Evolutionary conservation across 257 asterid genomes (phyloP).

Genomic region (Hygrophila difformis): DNA sequence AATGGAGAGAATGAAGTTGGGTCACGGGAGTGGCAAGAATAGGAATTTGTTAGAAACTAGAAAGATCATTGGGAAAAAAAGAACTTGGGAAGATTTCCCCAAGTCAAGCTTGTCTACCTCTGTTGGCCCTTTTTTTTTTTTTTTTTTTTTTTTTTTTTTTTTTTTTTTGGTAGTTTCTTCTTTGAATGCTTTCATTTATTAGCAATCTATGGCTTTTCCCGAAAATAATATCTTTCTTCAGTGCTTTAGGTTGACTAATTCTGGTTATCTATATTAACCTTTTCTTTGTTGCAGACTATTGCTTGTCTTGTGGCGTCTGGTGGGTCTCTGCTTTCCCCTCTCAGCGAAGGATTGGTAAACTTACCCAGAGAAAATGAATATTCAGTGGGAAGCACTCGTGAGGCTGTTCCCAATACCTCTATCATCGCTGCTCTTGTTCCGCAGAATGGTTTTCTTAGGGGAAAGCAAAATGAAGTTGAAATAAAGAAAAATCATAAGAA

Average conservation of each 20-base stretch:
- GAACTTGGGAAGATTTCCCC: neutral
- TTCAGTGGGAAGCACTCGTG: slow-evolving; percentile 23
- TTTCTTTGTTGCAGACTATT: slow-evolving; percentile 47
- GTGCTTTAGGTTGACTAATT: slow-evolving; percentile 7
- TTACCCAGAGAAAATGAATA: slow-evolving; percentile 30
- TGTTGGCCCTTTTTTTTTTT: too few relatives aligned
- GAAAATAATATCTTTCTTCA: neutral
- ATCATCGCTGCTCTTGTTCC: slow-evolving; percentile 28
- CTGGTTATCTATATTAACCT: slow-evolving; percentile 1
- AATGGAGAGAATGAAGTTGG: slow-evolving; percentile 6
- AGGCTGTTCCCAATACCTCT: slow-evolving; percentile 28
- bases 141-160: too few relatives aligned
- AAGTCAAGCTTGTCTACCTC: too few relatives aligned
- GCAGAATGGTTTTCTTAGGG: slow-evolving; percentile 22
- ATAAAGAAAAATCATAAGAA: slow-evolving; percentile 29
- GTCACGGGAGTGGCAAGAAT: neutral
- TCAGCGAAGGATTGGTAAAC: slow-evolving; percentile 47
- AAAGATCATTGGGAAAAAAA: slow-evolving; percentile 1
- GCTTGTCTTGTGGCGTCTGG: slow-evolving; percentile 42
- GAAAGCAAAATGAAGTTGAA: slow-evolving; percentile 37
- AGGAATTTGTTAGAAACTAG: slow-evolving; percentile 10
- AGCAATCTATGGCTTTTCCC: neutral
- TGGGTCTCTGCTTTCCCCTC: slow-evolving; percentile 66
- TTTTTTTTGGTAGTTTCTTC: too few relatives aligned
- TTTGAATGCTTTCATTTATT: too few relatives aligned